phyloP scores from a whole-genome alignment of 2,329 filamentous ascomycete genomes.

The Thelonectria rubi region DNA sequence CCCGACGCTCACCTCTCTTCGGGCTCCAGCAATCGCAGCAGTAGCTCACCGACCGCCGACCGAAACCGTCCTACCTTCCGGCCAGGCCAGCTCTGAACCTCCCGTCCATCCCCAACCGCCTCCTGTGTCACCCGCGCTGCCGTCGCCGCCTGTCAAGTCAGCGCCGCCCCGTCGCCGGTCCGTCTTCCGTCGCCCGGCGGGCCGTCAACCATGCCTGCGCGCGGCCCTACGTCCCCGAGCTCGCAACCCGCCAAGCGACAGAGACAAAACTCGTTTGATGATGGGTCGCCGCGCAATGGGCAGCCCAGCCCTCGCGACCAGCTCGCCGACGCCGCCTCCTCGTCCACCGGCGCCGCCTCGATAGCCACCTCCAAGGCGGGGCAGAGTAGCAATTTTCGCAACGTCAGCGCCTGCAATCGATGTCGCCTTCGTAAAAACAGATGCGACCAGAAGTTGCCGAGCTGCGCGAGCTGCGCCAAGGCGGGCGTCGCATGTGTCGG shows the following conservation, averaged over 20 bases:
- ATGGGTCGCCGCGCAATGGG: constrained; percentile 52
- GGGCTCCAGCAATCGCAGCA: constrained; percentile 10
- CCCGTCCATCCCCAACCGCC: constrained; percentile 13
- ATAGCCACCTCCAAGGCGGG: constrained; percentile 55
- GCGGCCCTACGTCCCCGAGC: constrained; percentile 63
- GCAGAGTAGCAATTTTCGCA: constrained; percentile 76
- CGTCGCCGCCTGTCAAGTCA: constrained; percentile 9
- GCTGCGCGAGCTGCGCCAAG: constrained; percentile 92
- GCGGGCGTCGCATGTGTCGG: constrained; percentile 91
- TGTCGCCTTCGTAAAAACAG: constrained; percentile 93
- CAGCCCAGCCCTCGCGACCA: constrained; percentile 39
- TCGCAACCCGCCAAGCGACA: constrained; percentile 66
- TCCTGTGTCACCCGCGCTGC: constrained; percentile 10
- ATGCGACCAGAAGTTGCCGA: constrained; percentile 91
- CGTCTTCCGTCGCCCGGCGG: constrained; percentile 40
- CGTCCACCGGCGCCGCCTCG: constrained; percentile 38
- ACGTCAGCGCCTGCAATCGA: constrained; percentile 93
- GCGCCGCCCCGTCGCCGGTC: constrained; percentile 29
- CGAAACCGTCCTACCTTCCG: constrained; percentile 2
- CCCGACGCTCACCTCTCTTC: constrained; percentile 17
- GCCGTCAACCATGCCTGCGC: constrained; percentile 47
- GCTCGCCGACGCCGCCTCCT: constrained; percentile 47
- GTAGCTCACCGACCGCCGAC: constrained; percentile 14
- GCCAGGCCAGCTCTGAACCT: constrained; percentile 4
- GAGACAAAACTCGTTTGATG: constrained; percentile 62